Evolutionary conservation across 192 early-diverging fungal genomes (phyloP).

Genomic region (Rhizoclosmatium sp.): DNA sequence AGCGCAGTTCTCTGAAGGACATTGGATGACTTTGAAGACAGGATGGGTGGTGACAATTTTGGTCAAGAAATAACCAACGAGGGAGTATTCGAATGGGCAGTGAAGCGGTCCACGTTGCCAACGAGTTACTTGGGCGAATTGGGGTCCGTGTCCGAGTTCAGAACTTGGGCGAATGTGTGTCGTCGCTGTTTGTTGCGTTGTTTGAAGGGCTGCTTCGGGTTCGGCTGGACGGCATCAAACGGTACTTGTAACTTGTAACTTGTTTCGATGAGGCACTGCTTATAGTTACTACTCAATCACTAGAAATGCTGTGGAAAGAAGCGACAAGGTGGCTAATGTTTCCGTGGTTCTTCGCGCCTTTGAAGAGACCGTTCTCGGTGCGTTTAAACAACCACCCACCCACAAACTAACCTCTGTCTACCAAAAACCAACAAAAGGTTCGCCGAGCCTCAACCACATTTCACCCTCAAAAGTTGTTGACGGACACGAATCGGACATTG

Average conservation of each 20-base stretch:
- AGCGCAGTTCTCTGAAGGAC: constrained; percentile 45
- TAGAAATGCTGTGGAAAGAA: neutral
- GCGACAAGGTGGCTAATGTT: constrained; percentile 9
- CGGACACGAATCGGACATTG: neutral
- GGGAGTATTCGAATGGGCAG: neutral
- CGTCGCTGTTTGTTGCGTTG: constrained; percentile 37
- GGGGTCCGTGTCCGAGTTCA: neutral
- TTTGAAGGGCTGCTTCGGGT: constrained; percentile 21
- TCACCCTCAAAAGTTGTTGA: constrained; percentile 19
- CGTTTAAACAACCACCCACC: neutral
- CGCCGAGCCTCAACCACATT: constrained; percentile 13
- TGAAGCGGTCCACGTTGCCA: constrained; percentile 1
- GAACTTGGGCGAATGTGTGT: constrained; percentile 22
- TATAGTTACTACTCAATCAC: neutral
- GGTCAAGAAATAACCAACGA: neutral
- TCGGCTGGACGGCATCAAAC: neutral
- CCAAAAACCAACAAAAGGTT: neutral
- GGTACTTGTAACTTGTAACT: neutral
- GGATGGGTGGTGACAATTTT: neutral
- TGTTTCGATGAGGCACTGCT: neutral
- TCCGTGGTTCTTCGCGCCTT: neutral
- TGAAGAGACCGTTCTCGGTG: neutral
- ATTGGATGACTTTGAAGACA: constrained; percentile 2
- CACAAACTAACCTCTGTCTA: neutral
- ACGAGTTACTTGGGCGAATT: neutral